Conservation (phyloP, 2,329 filamentous ascomycete species). For the Epichloe gansuensis region DNA sequence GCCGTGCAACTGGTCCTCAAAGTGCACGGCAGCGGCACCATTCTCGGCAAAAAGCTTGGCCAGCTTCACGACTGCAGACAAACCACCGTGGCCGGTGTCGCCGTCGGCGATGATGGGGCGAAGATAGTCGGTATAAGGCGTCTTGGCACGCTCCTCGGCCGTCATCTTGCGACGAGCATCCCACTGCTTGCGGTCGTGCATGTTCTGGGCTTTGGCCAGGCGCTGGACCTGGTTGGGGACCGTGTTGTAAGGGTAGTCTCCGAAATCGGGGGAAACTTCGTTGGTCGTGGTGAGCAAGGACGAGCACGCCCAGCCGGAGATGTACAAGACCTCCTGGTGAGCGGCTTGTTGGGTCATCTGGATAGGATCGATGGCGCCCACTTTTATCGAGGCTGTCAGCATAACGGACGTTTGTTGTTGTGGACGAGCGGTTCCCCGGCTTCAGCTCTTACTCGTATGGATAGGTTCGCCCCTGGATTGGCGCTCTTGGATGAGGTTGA, state of each 20-base stretch:
- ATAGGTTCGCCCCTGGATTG: constrained; percentile 72
- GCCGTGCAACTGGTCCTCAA: constrained; percentile 94
- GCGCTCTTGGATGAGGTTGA: constrained; percentile 72
- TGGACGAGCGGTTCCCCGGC: not conserved
- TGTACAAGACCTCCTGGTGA: constrained; percentile 89
- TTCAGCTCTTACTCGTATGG: constrained; percentile 60
- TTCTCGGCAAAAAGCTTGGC: constrained; percentile 97
- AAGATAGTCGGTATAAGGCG: constrained; percentile 82
- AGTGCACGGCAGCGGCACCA: constrained; percentile 89
- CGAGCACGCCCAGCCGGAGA: constrained; percentile 96
- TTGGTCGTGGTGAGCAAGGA: constrained; percentile 87
- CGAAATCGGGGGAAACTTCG: constrained; percentile 97
- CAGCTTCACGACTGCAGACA: constrained; percentile 87
- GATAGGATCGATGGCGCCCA: constrained; percentile 96
- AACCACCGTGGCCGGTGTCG: constrained; percentile 87
- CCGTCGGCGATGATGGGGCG: constrained; percentile 93
- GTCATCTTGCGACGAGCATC: constrained; percentile 70
- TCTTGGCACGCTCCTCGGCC: constrained; percentile 55
- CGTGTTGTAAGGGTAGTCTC: constrained; percentile 98
- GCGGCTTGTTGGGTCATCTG: constrained; percentile 98
- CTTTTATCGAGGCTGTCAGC: constrained; percentile 26
- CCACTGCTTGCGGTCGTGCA: constrained; percentile 95
- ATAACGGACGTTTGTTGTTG: not conserved
- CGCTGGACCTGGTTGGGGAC: constrained; percentile 97
- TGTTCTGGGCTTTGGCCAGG: constrained; percentile 87